Base-by-base conservation (phyloP, 345 rosid genomes). In the Hirschfeldia incana region DNA sequence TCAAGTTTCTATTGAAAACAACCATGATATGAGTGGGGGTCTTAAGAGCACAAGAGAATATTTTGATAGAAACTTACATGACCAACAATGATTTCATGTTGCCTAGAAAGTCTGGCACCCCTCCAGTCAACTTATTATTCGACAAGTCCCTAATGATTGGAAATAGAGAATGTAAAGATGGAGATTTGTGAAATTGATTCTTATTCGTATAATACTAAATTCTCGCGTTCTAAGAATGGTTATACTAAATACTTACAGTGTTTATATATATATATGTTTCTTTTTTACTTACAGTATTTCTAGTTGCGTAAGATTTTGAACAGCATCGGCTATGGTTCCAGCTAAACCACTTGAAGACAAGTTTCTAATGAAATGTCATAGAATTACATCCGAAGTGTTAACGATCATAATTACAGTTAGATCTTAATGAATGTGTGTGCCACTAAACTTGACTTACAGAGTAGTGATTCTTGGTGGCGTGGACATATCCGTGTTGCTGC, bases 121-220 rank as follows among this genome's bases (percentile, higher is more conserved):
- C 3, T 32, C 93, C 90, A 91, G 58, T 51, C 55, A 46, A 46
- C 6, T 12, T 46, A 46, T 46, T 46, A 13, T 46, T 46, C 55
- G 55, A 89, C 17, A 89, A 8, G 51, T 89, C 93, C 80, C 93
- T 91, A 21, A 21, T 10, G 4, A 15, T 78, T 12, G 17, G 17
- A 55, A 70, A 42, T 42, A 42, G 16, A 59, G 39, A 36, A 36
- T 8, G 8, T 36, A 36, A 6, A 36, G 39, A 34, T 1, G 63
- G 5, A 26, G 4, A 0, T 34, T 68, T 30, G 2, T 65, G 5
- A 5, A 67, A 68, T 59, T 28, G 33, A 12, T 61, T 49, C 21
- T 9, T 32, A 68, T 21, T 11, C 2, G 32, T 59, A 51, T 63
- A 32, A 37, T 29, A 26, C 15, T n/a, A 0, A 26, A 8, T 39